Evolutionary conservation across 2,329 filamentous ascomycete species (phyloP).

Genomic region (Ceratocystiopsis brevicomis): DNA sequence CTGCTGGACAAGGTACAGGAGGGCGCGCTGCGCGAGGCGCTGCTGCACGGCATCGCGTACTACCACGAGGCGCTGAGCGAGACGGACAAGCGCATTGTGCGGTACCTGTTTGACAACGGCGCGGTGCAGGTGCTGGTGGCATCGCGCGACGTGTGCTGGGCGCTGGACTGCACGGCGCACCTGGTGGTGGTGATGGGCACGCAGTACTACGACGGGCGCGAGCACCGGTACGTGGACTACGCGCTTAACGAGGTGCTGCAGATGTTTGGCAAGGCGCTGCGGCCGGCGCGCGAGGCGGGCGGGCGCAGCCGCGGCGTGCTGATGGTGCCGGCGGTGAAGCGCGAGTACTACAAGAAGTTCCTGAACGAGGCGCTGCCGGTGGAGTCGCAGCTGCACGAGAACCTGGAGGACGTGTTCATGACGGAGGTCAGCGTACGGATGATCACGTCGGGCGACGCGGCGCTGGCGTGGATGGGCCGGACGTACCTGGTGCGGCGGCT

Average conservation of each 20-base stretch:
- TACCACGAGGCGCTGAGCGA: conserved; percentile 84
- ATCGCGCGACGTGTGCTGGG: conserved; percentile 85
- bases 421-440: conserved; percentile 94
- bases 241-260: conserved; percentile 84
- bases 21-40: conserved; percentile 66
- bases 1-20: conserved; percentile 73
- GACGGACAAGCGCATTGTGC: conserved; percentile 84
- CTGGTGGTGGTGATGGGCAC: conserved; percentile 94
- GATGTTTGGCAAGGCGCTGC: conserved; percentile 90
- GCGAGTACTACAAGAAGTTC: conserved; percentile 98
- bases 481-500: conserved; percentile 95
- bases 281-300: conserved; percentile 57
- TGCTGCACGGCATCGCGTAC: conserved; percentile 89
- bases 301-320: conserved; percentile 79
- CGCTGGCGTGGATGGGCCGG: conserved; percentile 95
- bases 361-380: conserved; percentile 88
- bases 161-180: conserved; percentile 72
- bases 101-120: conserved; percentile 75
- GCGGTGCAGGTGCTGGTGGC: conserved; percentile 69
- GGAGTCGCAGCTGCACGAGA: conserved; percentile 81
- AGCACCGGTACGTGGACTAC: conserved; percentile 95
- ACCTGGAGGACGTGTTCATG: conserved; percentile 88
- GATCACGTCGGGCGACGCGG: conserved; percentile 87
- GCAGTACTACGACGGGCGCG: conserved; percentile 88
- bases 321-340: conserved; percentile 86